Percentiles rank a stretch among this genome's conserved stretches.
Conservation (phyloP, 108 stramenopile species). For the Cyclostephanos invisitatus region DNA sequence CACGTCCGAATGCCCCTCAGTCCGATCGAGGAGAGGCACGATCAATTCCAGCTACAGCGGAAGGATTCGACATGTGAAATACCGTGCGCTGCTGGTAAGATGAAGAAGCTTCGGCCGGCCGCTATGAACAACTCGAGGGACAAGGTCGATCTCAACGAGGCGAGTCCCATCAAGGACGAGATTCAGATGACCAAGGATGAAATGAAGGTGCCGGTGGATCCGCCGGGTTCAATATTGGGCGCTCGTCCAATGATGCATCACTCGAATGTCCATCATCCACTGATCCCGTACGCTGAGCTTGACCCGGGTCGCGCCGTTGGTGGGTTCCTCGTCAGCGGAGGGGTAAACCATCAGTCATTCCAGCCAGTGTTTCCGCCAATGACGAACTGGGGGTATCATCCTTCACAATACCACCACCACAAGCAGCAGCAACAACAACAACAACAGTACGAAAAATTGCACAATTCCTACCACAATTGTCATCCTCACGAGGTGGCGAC, state of each 20-base stretch:
- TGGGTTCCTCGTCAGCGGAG: neutral
- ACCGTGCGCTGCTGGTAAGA: neutral
- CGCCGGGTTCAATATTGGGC: slow-evolving; percentile 30
- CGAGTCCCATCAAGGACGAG: neutral
- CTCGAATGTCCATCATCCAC: neutral
- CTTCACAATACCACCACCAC: neutral
- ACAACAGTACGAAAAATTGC: neutral
- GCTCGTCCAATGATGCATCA: slow-evolving; percentile 16
- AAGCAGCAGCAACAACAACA: slow-evolving; percentile 1
- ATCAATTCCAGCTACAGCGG: neutral
- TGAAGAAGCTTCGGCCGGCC: neutral
- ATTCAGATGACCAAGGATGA: neutral
- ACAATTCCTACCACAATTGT: neutral
- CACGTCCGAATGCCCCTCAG: slow-evolving; percentile 2
- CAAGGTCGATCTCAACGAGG: neutral
- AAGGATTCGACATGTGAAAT: neutral
- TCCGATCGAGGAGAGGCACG: neutral
- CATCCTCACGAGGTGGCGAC: neutral
- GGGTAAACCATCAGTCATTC: neutral
- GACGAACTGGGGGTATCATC: slow-evolving; percentile 25
- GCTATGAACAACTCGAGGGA: neutral
- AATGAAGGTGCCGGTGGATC: slow-evolving; percentile 28
- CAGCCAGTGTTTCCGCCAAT: slow-evolving; percentile 12
- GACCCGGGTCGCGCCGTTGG: neutral
- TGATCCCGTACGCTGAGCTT: neutral